Conservation (phyloP, 106 monocot genomes). For the Allium fistulosum region DNA sequence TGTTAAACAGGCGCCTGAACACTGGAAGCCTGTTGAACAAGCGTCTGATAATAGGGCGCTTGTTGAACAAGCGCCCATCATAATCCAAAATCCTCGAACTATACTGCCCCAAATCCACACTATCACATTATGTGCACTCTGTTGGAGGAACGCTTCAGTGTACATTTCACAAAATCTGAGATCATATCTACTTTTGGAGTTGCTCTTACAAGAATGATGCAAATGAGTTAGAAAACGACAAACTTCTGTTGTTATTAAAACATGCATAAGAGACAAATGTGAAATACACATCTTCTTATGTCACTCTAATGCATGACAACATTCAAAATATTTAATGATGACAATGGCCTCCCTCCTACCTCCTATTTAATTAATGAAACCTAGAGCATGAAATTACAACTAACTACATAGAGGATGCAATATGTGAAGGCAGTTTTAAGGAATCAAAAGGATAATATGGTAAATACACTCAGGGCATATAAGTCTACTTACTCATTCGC, state of each 20-base stretch:
- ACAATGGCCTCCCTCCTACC: conserved; percentile 9
- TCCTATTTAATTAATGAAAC: conserved; percentile 2
- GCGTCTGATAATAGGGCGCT: too few relatives aligned
- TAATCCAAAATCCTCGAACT: too few relatives aligned
- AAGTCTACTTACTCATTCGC: not conserved
- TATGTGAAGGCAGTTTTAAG: not conserved
- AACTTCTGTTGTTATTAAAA: not conserved
- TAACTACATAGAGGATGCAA: not conserved
- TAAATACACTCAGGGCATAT: not conserved
- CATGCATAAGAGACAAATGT: not conserved
- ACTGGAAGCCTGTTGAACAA: too few relatives aligned
- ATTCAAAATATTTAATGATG: not conserved
- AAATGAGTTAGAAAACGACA: too few relatives aligned
- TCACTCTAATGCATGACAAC: not conserved
- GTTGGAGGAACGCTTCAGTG: too few relatives aligned
- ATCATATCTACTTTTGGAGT: too few relatives aligned
- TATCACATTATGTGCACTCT: too few relatives aligned
- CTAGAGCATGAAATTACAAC: not conserved
- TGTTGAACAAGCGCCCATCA: too few relatives aligned
- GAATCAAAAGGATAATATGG: not conserved
- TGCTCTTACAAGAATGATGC: too few relatives aligned
- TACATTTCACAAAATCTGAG: too few relatives aligned
- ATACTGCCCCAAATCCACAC: too few relatives aligned
- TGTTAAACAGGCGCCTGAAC: too few relatives aligned
- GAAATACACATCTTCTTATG: conserved; percentile 3